phyloP scores from a whole-genome alignment of 345 rosid species.

The Psidium guajava region DNA sequence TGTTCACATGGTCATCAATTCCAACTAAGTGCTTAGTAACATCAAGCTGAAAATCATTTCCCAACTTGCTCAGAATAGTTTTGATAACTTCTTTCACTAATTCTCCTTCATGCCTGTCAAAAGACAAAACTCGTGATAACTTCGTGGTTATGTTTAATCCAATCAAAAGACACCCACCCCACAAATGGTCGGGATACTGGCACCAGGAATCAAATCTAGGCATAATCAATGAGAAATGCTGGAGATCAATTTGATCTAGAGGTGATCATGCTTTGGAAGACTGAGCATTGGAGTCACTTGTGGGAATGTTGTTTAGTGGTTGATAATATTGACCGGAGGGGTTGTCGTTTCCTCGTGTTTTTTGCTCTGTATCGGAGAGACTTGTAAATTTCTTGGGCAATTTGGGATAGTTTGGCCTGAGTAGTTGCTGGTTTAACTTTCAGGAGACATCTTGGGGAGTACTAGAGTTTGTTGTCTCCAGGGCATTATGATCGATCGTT shows the following conservation, averaged over 20 bases:
- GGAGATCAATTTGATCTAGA: not conserved
- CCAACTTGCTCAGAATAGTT: not conserved
- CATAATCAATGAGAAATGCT: not conserved
- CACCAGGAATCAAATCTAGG: not conserved
- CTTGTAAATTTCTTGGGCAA: no score
- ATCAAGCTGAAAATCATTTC: not conserved
- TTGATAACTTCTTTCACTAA: not conserved
- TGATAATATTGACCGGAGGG: not conserved
- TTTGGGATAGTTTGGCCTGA: no score
- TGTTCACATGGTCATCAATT: not conserved
- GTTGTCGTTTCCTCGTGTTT: not conserved
- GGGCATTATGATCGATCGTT: no score
- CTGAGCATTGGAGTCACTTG: fast-evolving
- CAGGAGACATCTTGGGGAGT: no score
- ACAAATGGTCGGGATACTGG: not conserved
- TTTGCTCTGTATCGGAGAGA: not conserved
- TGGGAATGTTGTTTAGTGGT: not conserved
- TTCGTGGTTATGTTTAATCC: not conserved
- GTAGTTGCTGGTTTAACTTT: no score
- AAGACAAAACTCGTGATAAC: not conserved
- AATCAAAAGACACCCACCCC: not conserved
- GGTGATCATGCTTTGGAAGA: not conserved
- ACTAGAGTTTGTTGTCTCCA: no score
- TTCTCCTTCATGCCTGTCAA: not conserved
- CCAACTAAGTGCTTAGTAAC: not conserved